Percentiles rank a stretch among this genome's conserved stretches.
Conservation (phyloP, 805 yeast species). For the Komagataella phaffii region DNA sequence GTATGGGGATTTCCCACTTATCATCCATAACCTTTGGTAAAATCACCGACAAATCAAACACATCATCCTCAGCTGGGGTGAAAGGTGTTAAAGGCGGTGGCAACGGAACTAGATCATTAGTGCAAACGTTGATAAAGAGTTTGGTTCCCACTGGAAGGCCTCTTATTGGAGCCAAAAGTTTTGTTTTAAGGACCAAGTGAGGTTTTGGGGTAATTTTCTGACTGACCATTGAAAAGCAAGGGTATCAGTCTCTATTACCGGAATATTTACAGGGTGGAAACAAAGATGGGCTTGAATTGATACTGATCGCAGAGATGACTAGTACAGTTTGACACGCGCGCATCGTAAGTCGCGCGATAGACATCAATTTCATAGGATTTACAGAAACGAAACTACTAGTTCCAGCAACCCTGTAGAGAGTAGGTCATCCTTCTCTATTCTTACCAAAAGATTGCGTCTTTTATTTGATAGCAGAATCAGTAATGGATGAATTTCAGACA, state of each 20-base stretch:
- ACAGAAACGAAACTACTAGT: not conserved
- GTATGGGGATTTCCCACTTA: conserved; percentile 79
- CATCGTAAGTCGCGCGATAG: not conserved
- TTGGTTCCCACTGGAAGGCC: conserved; percentile 30
- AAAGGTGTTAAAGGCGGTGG: conserved; percentile 23
- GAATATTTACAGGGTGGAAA: not conserved
- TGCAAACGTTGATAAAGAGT: conserved; percentile 69
- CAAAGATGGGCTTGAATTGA: too few relatives aligned
- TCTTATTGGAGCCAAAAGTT: conserved; percentile 23
- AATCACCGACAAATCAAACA: conserved; percentile 42
- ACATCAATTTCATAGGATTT: not conserved
- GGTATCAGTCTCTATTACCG: not conserved
- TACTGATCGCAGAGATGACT: too few relatives aligned
- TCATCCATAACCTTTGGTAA: conserved; percentile 53
- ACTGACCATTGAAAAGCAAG: not conserved
- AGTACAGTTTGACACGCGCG: not conserved
- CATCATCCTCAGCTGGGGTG: conserved; percentile 3
- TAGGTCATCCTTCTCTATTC: not conserved
- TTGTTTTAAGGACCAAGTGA: conserved; percentile 63
- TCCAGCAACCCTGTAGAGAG: not conserved
- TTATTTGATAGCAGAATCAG: not conserved
- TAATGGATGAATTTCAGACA: not conserved
- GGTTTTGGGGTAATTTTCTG: conserved; percentile 35
- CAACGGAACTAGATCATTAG: conserved; percentile 47
- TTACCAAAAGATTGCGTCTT: not conserved